Evolutionary conservation across 371 early-diverging fungal species (phyloP), one percentile per base, ranked within the genome.

Genomic region (Mucor saturninus): DNA sequence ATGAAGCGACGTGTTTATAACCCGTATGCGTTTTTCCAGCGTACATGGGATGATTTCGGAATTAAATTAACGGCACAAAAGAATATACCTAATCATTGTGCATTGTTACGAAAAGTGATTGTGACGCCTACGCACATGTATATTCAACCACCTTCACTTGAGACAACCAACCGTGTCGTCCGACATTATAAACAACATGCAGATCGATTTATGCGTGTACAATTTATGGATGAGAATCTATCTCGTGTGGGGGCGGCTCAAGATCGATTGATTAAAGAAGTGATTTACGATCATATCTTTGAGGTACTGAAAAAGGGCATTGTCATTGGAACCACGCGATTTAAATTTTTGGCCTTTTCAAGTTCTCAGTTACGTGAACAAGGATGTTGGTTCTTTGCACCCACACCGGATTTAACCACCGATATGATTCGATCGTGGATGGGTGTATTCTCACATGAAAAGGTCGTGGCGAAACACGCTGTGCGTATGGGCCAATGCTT

Each of bases 401-500:
- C 74, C 14, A 71, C 71, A 0, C 21, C 1, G 0, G 69, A 75
- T 4, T 52, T 86, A n/a, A 83, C 76, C 31, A 81, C 82, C 0
- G 76, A 83, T 48, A 49, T 67, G n/a, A 90, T 94, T 54, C 85
- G 88, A 6, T 29, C 37, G 0, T 89, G 88, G 89, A 86, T 92
- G 86, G 94, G 94, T 11, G 80, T 86, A 6, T 92, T 94, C 63
- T 76, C 80, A 0, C 73, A 78, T 13, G 88, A 89, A 52, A 82
- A 86, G 38, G 85, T 81, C 10, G 85, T 91, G 26, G 91, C 92
- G 13, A 91, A 92, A 64, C 86, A 84, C 55, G 88, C 88, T 0
- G 77, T 86, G 4, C 82, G 91, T 2, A 90, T 93, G 85, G 92
- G 91, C 0, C 91, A 92, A 72, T 88, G 90, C 60, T 91, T 92